Percentiles rank a stretch among this genome's conserved stretches.
phyloP scores from a whole-genome alignment of 345 rosid species.

The Moringa oleifera region DNA sequence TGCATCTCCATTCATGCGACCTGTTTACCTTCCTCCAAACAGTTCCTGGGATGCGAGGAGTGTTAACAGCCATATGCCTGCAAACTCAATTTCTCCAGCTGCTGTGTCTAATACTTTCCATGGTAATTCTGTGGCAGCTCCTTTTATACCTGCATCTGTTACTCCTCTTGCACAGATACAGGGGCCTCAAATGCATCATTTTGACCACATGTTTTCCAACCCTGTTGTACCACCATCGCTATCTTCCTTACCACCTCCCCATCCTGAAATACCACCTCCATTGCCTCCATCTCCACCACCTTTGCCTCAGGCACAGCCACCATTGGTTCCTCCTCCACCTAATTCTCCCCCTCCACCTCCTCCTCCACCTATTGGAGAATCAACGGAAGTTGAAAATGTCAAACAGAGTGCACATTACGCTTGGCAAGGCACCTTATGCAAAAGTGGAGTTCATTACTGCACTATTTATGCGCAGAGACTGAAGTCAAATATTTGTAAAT shows the following conservation, averaged over 20 bases:
- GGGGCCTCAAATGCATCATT: constrained; percentile 54
- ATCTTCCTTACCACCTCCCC: constrained; percentile 43
- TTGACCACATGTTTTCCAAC: constrained; percentile 55
- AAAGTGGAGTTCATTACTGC: constrained; percentile 92
- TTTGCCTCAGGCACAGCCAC: constrained; percentile 71
- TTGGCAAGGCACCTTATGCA: constrained; percentile 85
- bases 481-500: constrained; percentile 74
- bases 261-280: constrained; percentile 41
- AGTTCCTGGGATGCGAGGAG: constrained; percentile 78
- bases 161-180: constrained; percentile 72
- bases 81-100: constrained; percentile 49
- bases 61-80: constrained; percentile 46
- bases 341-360: constrained; percentile 62
- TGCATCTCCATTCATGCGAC: constrained; percentile 64
- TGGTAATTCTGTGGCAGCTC: constrained; percentile 50
- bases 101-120: constrained; percentile 43
- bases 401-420: constrained; percentile 37
- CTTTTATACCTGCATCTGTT: constrained; percentile 66
- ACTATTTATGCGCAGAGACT: constrained; percentile 64
- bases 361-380: constrained; percentile 39
- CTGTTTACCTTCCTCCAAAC: constrained; percentile 56
- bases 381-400: constrained; percentile 38
- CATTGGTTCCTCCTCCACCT: constrained; percentile 83
- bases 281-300: constrained; percentile 56
- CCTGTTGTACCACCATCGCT: constrained; percentile 43